A percentile compares a stretch with the other conserved stretches of the same genome.
Evolutionary conservation across 2,329 filamentous ascomycete genomes (phyloP).

Genomic region (Penicillium olsonii): DNA sequence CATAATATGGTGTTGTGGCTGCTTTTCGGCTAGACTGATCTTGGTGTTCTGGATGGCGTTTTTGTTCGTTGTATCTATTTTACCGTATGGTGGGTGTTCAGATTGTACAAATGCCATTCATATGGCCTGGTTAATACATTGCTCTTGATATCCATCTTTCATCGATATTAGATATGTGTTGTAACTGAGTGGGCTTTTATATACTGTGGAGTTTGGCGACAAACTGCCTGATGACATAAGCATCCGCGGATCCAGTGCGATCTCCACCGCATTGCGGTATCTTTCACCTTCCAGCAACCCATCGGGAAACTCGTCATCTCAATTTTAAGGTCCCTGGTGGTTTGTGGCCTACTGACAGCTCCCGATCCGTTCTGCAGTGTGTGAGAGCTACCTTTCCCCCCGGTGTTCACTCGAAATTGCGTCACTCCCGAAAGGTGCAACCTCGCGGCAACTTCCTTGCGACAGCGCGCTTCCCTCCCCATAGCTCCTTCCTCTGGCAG

Average conservation of each 20-base stretch:
- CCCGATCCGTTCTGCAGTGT: neutral
- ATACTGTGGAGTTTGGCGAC: neutral
- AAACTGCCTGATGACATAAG: slow-evolving; percentile 34
- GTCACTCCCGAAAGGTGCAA: slow-evolving; percentile 14
- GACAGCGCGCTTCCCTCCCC: slow-evolving; percentile 17
- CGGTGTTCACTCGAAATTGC: slow-evolving; percentile 5
- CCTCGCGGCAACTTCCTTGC: slow-evolving; percentile 24
- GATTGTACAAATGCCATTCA: slow-evolving; percentile 20
- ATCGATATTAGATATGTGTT: too few relatives aligned
- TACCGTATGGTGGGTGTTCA: slow-evolving; percentile 19
- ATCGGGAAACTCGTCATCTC: slow-evolving; percentile 21
- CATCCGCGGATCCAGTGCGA: slow-evolving; percentile 31
- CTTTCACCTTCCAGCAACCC: slow-evolving; percentile 39
- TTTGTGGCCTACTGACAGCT: neutral
- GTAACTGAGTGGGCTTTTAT: too few relatives aligned
- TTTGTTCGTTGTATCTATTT: slow-evolving; percentile 18
- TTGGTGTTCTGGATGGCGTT: slow-evolving; percentile 13
- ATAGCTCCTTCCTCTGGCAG: too few relatives aligned
- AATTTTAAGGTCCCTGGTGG: slow-evolving; percentile 6
- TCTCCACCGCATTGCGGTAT: slow-evolving; percentile 38
- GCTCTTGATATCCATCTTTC: neutral
- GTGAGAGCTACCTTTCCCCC: slow-evolving; percentile 1
- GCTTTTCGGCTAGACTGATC: neutral
- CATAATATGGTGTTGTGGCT: slow-evolving; percentile 19
- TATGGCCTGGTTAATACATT: slow-evolving; percentile 2